Conservation (phyloP, 768 basidiomycete genomes). For the Tulasnella calospora region DNA sequence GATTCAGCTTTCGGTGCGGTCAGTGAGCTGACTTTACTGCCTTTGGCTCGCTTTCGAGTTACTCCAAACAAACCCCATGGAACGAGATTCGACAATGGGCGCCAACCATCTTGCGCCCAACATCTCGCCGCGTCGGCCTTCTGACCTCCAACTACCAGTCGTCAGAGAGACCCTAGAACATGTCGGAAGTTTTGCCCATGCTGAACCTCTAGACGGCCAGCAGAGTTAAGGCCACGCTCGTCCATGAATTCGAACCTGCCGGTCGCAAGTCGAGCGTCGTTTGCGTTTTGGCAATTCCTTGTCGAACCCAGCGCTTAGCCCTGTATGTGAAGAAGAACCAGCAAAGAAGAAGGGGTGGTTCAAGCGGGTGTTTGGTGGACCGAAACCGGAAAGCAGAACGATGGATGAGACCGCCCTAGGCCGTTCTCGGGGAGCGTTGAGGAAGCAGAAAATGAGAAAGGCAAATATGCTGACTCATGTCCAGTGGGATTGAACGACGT, state of each 20-base stretch:
- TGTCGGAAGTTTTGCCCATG: neutral
- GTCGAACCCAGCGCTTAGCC: neutral
- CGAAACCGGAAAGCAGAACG: neutral
- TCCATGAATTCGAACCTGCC: neutral
- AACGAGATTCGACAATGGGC: neutral
- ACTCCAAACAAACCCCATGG: neutral
- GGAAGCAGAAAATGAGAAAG: conserved; percentile 13
- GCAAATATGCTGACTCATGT: neutral
- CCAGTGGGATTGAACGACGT: neutral
- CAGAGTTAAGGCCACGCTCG: neutral
- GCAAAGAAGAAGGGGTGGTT: neutral
- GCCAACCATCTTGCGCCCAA: neutral
- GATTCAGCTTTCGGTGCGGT: neutral
- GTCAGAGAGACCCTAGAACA: neutral
- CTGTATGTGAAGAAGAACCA: neutral
- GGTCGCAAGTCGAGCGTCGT: neutral
- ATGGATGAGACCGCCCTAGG: neutral
- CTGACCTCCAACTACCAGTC: neutral
- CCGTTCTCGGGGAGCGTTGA: conserved; percentile 45
- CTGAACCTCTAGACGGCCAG: neutral
- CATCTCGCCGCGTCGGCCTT: neutral
- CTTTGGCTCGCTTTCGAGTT: neutral
- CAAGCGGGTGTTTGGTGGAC: neutral
- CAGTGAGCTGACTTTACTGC: neutral
- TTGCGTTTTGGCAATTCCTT: neutral